phyloP scores from a whole-genome alignment of 1,284 basidiomycete species.

The Megacollybia platyphylla region DNA sequence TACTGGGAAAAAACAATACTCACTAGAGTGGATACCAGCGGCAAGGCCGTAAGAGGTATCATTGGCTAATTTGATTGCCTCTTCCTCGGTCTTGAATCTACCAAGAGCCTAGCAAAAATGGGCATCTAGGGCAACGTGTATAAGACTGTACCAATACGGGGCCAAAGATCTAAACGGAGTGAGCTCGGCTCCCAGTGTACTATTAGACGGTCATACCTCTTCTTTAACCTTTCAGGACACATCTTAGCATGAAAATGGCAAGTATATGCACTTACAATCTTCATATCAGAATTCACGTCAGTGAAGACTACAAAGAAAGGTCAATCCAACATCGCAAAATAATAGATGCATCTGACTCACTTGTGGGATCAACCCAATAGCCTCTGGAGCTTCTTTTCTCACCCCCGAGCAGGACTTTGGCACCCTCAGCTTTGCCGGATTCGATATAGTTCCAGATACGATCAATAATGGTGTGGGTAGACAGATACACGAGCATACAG shows the following conservation, averaged over 20 bases:
- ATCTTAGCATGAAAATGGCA: background rate
- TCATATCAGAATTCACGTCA: conserved; percentile 61
- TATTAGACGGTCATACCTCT: conserved; percentile 30
- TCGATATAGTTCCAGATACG: conserved; percentile 87
- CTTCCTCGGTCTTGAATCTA: conserved; percentile 69
- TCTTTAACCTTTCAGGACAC: conserved; percentile 47
- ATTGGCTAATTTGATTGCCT: conserved; percentile 72
- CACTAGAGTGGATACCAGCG: conserved; percentile 82
- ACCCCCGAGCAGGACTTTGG: conserved; percentile 71
- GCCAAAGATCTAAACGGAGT: conserved; percentile 58
- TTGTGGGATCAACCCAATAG: conserved; percentile 67
- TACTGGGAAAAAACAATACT: conserved; percentile 11
- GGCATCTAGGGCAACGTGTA: no score
- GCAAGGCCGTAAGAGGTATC: conserved; percentile 72
- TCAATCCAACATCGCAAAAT: conserved; percentile 1
- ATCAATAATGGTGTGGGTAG: conserved; percentile 24
- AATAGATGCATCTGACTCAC: conserved; percentile 24
- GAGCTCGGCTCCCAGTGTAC: background rate
- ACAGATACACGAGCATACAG: no score
- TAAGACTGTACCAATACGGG: conserved; percentile 57
- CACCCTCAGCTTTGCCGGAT: conserved; percentile 75
- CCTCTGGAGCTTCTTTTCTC: conserved; percentile 57
- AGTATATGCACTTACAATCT: conserved; percentile 42
- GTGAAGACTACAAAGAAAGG: conserved; percentile 48
- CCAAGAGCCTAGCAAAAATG: conserved; percentile 16